These are phyloP conservation scores for Lagerstroemia speciosa DNA, from an alignment of 345 rosid species.

Conservation along the genomic window DNA sequence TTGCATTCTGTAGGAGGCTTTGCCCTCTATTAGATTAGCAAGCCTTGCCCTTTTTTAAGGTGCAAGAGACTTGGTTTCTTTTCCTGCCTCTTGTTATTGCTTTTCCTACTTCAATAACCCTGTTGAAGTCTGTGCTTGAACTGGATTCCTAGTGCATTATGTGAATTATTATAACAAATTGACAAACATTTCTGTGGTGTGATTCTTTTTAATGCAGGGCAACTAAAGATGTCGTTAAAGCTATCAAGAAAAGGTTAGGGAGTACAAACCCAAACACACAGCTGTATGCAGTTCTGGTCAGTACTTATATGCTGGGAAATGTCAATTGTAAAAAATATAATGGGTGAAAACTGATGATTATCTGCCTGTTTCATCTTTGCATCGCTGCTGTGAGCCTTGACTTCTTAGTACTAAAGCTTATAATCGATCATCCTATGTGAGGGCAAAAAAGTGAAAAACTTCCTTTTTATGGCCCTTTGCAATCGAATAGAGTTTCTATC, in stretches of 20 bases:
- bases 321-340: neutral
- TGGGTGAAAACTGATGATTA: neutral
- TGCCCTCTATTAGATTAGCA: too few relatives aligned
- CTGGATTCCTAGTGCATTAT: neutral
- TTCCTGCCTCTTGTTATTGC: neutral
- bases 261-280: conserved; percentile 57
- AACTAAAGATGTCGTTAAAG: conserved; percentile 75
- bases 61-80: too few relatives aligned
- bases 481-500: neutral
- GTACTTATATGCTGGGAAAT: conserved; percentile 4
- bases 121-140: neutral
- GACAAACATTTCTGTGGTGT: neutral
- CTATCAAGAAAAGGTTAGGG: conserved; percentile 81
- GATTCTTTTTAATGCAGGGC: conserved; percentile 34
- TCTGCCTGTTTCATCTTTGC: neutral
- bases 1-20: too few relatives aligned
- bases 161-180: too few relatives aligned
- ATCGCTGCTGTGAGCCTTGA: neutral
- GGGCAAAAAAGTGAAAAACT: neutral
- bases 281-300: conserved; percentile 71
- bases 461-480: neutral
- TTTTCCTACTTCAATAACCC: neutral
- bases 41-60: too few relatives aligned
- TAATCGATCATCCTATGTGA: neutral
- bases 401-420: neutral